phyloP scores from a whole-genome alignment of 176 grass and related monocot species.

The Hordeum marinum region DNA sequence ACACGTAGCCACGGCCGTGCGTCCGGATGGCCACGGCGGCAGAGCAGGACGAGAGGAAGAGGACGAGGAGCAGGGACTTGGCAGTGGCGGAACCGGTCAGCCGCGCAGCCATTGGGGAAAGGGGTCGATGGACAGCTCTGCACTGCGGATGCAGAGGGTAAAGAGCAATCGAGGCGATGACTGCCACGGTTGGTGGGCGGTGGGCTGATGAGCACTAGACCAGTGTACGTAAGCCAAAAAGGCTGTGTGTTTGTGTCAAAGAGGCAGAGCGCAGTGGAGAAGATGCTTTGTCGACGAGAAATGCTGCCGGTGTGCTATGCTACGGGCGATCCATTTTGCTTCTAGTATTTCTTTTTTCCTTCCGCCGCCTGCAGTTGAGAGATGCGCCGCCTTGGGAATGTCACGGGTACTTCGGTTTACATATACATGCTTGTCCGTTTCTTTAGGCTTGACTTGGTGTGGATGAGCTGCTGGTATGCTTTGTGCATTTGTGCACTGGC shows the following conservation, averaged over 20 bases:
- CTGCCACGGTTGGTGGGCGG: background rate
- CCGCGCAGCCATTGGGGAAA: constrained; percentile 3
- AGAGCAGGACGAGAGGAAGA: background rate
- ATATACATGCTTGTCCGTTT: background rate
- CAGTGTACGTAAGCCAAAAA: background rate
- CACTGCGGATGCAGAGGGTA: background rate
- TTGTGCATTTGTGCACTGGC: background rate
- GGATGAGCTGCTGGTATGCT: background rate
- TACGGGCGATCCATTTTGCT: background rate
- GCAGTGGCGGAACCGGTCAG: too few species aligned
- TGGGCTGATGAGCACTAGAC: background rate
- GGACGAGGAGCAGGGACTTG: background rate
- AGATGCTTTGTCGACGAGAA: background rate
- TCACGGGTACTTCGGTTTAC: background rate
- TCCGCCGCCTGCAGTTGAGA: background rate
- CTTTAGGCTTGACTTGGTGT: background rate
- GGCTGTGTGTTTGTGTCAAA: background rate
- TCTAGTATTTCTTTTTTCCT: background rate
- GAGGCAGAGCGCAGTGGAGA: background rate
- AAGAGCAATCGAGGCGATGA: background rate
- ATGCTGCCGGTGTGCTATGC: too few species aligned
- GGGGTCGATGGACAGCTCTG: background rate
- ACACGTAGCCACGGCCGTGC: constrained; percentile 26
- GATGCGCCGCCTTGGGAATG: background rate
- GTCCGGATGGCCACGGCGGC: background rate